phyloP scores from a whole-genome alignment of 306 rosid genomes.

The Begonia loranthoides region DNA sequence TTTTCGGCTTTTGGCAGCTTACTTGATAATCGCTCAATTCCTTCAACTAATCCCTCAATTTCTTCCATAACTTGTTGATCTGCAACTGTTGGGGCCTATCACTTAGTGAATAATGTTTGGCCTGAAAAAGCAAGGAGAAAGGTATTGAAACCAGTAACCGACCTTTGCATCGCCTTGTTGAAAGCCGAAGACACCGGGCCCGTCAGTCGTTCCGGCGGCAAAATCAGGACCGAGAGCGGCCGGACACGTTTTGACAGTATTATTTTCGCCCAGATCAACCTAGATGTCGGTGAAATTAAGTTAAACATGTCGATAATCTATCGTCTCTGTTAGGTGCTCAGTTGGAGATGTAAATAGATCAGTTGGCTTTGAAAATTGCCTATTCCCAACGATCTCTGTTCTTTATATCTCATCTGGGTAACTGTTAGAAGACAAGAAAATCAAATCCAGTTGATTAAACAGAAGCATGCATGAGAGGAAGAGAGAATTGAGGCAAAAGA shows the following conservation, averaged over 20 bases:
- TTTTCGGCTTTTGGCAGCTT: constrained; percentile 68
- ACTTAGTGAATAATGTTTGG: not conserved
- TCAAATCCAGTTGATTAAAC: not conserved
- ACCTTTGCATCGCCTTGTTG: constrained; percentile 82
- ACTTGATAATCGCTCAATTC: constrained; percentile 54
- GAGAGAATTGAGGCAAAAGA: constrained; percentile 4
- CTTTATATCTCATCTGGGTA: constrained; percentile 69
- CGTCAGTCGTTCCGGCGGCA: constrained; percentile 91
- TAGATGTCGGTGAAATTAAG: constrained; percentile 52
- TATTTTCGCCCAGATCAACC: constrained; percentile 32
- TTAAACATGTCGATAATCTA: constrained; percentile 57
- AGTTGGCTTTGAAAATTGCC: constrained; percentile 46
- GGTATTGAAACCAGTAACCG: too few species aligned
- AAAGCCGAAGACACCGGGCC: constrained; percentile 69
- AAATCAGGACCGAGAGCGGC: constrained; percentile 91
- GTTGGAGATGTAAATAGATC: constrained; percentile 41
- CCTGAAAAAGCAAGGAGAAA: too few species aligned
- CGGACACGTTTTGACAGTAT: constrained; percentile 55
- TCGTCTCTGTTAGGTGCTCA: constrained; percentile 35
- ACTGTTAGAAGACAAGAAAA: constrained; percentile 19
- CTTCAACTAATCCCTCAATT: constrained; percentile 29
- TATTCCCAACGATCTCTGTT: constrained; percentile 67
- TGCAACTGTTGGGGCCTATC: constrained; percentile 9
- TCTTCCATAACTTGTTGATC: constrained; percentile 46
- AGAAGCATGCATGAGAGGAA: not conserved